phyloP scores from a whole-genome alignment of 2,329 filamentous ascomycete species.

The Verticillium albo-atrum region DNA sequence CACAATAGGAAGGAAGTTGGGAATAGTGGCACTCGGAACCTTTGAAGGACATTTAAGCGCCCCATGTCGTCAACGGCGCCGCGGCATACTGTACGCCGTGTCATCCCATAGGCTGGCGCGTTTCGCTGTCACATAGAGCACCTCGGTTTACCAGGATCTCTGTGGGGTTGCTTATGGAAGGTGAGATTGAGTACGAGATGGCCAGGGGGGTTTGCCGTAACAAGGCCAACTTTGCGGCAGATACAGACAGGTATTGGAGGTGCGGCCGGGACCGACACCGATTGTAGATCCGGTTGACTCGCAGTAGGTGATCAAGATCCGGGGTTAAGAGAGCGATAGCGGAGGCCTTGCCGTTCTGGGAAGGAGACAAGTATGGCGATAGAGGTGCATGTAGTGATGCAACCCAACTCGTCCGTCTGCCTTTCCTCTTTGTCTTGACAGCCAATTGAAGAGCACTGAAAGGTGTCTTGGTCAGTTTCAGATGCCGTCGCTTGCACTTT shows the following conservation, averaged over 20 bases:
- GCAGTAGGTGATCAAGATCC: background rate
- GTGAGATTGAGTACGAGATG: background rate
- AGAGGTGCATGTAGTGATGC: background rate
- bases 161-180: background rate
- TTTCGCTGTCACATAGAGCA: background rate
- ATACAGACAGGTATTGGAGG: background rate
- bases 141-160: background rate
- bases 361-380: background rate
- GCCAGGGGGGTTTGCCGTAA: background rate
- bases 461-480: background rate
- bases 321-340: background rate
- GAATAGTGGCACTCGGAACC: background rate
- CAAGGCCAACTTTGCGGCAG: background rate
- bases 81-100: background rate
- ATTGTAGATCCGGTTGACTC: background rate
- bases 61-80: background rate
- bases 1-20: background rate
- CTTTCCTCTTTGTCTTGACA: background rate
- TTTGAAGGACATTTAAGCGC: background rate
- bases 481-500: background rate
- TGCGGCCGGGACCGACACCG: background rate
- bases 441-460: background rate
- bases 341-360: background rate
- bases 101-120: background rate
- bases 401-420: background rate